Evolutionary conservation across 2,329 filamentous ascomycete genomes (phyloP).

Genomic region (Metarhizium robertsii): DNA sequence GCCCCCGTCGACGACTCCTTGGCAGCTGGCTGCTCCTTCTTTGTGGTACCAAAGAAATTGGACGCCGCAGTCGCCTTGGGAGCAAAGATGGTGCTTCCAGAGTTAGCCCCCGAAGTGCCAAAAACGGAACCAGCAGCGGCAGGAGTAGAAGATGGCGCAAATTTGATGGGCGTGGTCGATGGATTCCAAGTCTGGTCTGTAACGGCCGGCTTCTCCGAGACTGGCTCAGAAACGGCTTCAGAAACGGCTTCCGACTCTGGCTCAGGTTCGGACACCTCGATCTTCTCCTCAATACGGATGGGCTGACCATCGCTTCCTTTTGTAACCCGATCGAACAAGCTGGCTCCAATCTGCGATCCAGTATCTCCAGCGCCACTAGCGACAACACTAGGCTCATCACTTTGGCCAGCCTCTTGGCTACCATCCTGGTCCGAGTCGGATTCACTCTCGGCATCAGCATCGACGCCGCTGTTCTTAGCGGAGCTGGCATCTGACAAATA

Average conservation of each 20-base stretch:
- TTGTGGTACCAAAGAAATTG: conserved; percentile 27
- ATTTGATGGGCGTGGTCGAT: conserved; percentile 46
- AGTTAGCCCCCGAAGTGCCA: conserved; percentile 17
- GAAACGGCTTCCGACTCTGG: not conserved
- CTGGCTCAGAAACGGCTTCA: not conserved
- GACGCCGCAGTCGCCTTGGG: conserved; percentile 24
- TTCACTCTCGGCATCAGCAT: conserved; percentile 37
- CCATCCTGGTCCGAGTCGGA: conserved; percentile 33
- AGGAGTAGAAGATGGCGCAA: conserved; percentile 27
- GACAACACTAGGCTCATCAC: conserved; percentile 32
- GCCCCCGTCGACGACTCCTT: conserved; percentile 17
- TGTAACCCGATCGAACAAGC: conserved; percentile 47
- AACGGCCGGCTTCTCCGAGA: conserved; percentile 18
- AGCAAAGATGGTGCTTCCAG: conserved; percentile 25
- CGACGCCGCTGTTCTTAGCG: conserved; percentile 42
- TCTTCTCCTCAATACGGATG: conserved; percentile 27
- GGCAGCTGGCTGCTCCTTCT: conserved; percentile 18
- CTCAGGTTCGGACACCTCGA: conserved; percentile 8
- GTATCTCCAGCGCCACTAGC: conserved; percentile 32
- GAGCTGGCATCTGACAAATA: conserved; percentile 50
- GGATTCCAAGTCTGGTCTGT: conserved; percentile 32
- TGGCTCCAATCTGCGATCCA: conserved; percentile 26
- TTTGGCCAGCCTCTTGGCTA: conserved; percentile 32
- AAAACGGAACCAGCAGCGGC: conserved; percentile 23
- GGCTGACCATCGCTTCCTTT: conserved; percentile 41